Evolutionary conservation across 1,139 yeast species (phyloP), one percentile per base, ranked within the genome.

Genomic region (Debaryomyces fabryi): DNA sequence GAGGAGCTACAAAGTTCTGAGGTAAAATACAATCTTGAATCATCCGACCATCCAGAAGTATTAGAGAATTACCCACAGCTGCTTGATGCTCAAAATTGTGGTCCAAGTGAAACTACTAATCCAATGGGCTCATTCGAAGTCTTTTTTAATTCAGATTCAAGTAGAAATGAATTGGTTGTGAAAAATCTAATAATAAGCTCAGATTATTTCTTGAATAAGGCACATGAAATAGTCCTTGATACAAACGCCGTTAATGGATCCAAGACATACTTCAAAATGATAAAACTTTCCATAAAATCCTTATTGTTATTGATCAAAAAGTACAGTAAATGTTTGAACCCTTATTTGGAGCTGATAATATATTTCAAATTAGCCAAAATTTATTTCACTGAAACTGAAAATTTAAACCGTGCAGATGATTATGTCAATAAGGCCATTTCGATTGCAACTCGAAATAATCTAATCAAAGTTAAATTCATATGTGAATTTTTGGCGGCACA

Each of bases 281-380:
- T 80, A n/a, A 72, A 65, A 47, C 54, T 71, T 3, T 62, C 81
- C 1, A 59, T 80, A 32, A 71, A 73, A 43, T 62, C 76, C 7
- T 57, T 79, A 9, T 52, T 71, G 20, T 58, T 72, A 33, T 49
- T 76, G 0, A 33, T 67, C 2, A 62, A 61, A 20, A 60, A 63
- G 33, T 74, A 73, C 52, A 49, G 55, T 9, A 51, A 51, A 1
- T 34, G 46, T 3, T 49, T 80, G 15, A 61, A 65, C 44, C 71
- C 76, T 0, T 55, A 52, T 13, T 48, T 65, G 23, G 74, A 70
- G 47, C 69, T 71, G 51, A 48, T 58, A 1, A 56, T 75, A 0
- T 65, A 66, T 45, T 71, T 65, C 48, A 66, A 66, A 42, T 55
- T 79, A 13, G 72, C 81, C 0, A 57, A 57, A 15, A 45, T 78